A percentile compares a stretch with the other conserved stretches of the same genome.
These are phyloP conservation scores for Xerocomus minutiporus DNA, from an alignment of 1,284 basidiomycete genomes.

Conservation along the genomic window DNA sequence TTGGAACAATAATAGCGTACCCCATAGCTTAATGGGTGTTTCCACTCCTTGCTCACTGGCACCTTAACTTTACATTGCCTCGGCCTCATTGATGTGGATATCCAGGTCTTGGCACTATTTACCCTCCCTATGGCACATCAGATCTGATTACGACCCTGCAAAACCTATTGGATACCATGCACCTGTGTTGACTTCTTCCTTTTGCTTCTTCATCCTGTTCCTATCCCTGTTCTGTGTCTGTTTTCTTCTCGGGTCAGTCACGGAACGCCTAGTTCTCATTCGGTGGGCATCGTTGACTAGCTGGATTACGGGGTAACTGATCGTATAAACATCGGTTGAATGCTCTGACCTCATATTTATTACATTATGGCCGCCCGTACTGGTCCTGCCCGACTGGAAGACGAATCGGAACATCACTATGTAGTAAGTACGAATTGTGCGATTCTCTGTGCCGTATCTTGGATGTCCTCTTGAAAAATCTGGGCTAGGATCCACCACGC, in stretches of 20 bases:
- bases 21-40: conserved; percentile 20
- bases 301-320: conserved; percentile 11
- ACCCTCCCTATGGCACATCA: conserved; percentile 12
- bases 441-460: conserved; percentile 14
- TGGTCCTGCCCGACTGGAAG: too few relatives aligned
- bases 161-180: conserved; percentile 27
- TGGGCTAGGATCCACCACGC: not conserved
- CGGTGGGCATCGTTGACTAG: conserved; percentile 14
- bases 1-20: conserved; percentile 19
- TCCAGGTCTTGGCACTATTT: conserved; percentile 10
- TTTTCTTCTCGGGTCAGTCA: conserved; percentile 4
- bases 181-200: conserved; percentile 3
- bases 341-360: not conserved
- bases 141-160: conserved; percentile 15
- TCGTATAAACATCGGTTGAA: conserved; percentile 11
- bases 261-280: not conserved
- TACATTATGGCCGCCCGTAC: too few relatives aligned
- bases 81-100: conserved; percentile 13
- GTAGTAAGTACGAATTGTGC: conserved; percentile 6
- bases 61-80: conserved; percentile 8
- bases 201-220: conserved; percentile 1
- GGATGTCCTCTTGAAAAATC: conserved; percentile 7
- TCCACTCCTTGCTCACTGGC: conserved; percentile 11
- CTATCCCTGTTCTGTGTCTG: conserved; percentile 7
- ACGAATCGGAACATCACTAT: not conserved